Percentiles rank a stretch among this genome's conserved stretches.
phyloP scores from a whole-genome alignment of 2,329 filamentous ascomycete species.

The Cytospora piceae region DNA sequence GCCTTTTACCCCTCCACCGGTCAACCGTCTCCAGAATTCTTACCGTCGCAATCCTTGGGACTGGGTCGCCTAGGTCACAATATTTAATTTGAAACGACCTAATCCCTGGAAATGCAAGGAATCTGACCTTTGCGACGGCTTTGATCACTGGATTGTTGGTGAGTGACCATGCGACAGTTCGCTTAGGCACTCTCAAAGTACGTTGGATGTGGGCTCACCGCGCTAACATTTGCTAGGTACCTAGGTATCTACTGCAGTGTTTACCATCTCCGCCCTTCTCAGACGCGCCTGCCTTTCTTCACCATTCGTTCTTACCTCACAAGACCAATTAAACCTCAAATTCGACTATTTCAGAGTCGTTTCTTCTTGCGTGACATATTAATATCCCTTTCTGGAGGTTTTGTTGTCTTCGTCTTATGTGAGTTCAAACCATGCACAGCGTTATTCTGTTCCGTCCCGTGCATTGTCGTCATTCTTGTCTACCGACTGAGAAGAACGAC shows the following conservation, averaged over 20 bases:
- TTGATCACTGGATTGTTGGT: neutral
- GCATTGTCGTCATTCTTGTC: neutral
- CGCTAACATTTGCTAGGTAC: slow-evolving; percentile 3
- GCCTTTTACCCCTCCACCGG: neutral
- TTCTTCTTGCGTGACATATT: neutral
- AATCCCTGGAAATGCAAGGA: neutral
- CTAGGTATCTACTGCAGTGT: neutral
- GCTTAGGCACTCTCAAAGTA: neutral
- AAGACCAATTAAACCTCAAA: slow-evolving; percentile 2
- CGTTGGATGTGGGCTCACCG: neutral
- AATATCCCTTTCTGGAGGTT: neutral
- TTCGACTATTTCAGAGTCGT: neutral
- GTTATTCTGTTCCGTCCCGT: neutral
- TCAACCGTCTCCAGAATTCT: neutral
- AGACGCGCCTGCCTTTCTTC: neutral
- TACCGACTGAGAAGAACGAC: neutral
- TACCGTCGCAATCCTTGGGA: neutral
- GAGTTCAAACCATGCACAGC: neutral
- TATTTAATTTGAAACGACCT: neutral
- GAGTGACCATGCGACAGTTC: neutral
- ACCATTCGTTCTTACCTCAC: neutral
- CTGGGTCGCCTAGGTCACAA: neutral
- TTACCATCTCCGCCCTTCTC: slow-evolving; percentile 7
- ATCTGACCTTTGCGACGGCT: neutral
- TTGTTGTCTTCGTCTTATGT: neutral